Percentiles rank a stretch among this genome's conserved stretches.
These are phyloP conservation scores for Backusella parvicylindrica DNA, from an alignment of 192 early-diverging fungal species.

Conservation along the genomic window DNA sequence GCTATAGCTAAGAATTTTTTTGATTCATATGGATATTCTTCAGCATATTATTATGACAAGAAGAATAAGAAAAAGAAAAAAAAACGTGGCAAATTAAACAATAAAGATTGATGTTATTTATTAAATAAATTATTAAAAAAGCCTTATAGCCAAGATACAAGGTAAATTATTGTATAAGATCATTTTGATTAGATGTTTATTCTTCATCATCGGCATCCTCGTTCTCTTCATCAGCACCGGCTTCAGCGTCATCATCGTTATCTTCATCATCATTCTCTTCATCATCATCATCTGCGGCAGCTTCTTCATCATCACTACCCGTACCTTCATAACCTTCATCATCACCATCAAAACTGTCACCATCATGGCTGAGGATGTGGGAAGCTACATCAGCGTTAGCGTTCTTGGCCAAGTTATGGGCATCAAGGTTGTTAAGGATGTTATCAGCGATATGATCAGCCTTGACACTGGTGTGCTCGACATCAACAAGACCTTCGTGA, in stretches of 20 bases:
- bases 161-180: neutral
- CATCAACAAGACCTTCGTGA: neutral
- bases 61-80: neutral
- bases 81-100: neutral
- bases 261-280: too few relatives aligned
- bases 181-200: neutral
- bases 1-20: neutral
- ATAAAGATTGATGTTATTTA: neutral
- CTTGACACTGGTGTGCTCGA: neutral
- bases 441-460: neutral
- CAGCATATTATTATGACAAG: neutral
- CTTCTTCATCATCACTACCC: neutral
- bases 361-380: neutral
- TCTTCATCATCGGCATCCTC: neutral
- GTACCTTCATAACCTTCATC: neutral
- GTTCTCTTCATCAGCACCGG: neutral
- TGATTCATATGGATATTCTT: neutral
- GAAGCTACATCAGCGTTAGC: neutral
- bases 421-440: neutral
- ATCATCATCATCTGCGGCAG: neutral
- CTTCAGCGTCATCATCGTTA: too few relatives aligned
- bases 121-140: neutral
- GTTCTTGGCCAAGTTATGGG: neutral
- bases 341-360: neutral
- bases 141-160: neutral